Percentiles rank a stretch among this genome's conserved stretches.
Evolutionary conservation across 2,329 filamentous ascomycete genomes (phyloP).

Genomic region (Xylogone sp.): DNA sequence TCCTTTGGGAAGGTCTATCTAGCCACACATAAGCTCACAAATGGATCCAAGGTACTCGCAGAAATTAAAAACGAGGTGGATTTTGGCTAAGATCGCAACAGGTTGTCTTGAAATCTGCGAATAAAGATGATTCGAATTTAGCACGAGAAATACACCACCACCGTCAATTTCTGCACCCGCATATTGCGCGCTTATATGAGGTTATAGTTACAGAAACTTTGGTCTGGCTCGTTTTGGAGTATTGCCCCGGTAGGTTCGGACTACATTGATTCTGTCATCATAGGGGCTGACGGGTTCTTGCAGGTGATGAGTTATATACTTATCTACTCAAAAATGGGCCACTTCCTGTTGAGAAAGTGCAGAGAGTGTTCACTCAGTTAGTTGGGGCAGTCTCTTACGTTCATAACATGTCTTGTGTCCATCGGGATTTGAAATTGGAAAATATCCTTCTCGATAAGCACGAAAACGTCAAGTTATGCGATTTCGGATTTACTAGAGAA

Average conservation of each 20-base stretch:
- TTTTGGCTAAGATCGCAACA: conserved; percentile 33
- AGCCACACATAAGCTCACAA: conserved; percentile 93
- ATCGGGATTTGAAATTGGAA: conserved; percentile 94
- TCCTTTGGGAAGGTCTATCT: conserved; percentile 99
- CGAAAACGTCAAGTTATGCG: conserved; percentile 95
- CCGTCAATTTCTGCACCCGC: conserved; percentile 93
- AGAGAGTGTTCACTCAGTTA: conserved; percentile 93
- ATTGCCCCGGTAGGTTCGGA: conserved; percentile 71
- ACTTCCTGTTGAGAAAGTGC: conserved; percentile 79
- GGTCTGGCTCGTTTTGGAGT: conserved; percentile 96
- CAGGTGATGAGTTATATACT: conserved; percentile 95
- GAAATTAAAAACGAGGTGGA: neutral
- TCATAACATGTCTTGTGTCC: conserved; percentile 90
- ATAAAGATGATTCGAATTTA: conserved; percentile 92
- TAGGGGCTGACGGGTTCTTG: conserved; percentile 22
- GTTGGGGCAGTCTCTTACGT: conserved; percentile 95
- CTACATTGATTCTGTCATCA: neutral
- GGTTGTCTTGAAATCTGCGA: conserved; percentile 98
- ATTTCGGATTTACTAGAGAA: conserved; percentile 97
- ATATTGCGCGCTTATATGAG: conserved; percentile 95
- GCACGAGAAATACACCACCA: conserved; percentile 98
- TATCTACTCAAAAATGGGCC: conserved; percentile 86
- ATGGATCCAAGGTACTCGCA: conserved; percentile 81
- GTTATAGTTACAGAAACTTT: conserved; percentile 93
- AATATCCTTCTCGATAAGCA: conserved; percentile 95